phyloP scores from a whole-genome alignment of 108 stramenopile genomes.

The Aurantiochytrium sp. region DNA sequence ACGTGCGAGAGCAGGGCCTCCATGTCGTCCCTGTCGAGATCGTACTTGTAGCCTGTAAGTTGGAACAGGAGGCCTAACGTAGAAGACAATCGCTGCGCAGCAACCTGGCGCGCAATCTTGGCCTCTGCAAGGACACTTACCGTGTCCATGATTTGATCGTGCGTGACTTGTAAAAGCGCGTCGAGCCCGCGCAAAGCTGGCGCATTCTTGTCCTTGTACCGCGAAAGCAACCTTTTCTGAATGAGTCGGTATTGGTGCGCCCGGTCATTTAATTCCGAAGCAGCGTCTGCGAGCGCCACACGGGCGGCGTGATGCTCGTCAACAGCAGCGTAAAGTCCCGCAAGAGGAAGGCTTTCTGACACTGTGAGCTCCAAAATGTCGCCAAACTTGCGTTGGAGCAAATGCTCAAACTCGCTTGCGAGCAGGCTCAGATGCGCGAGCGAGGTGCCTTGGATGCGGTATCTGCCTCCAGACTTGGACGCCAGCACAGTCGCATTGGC shows the following conservation, averaged over 20 bases:
- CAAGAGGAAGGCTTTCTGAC: constrained; percentile 30
- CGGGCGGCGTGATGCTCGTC: constrained; percentile 31
- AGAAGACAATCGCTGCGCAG: constrained; percentile 1
- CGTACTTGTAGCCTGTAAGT: constrained; percentile 26
- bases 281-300: not conserved
- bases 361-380: not conserved
- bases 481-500: constrained; percentile 38
- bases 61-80: constrained; percentile 17
- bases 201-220: constrained; percentile 50
- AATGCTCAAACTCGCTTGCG: constrained; percentile 28
- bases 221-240: constrained; percentile 46
- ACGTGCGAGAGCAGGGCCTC: constrained; percentile 28
- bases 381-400: constrained; percentile 26
- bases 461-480: constrained; percentile 45
- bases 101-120: not conserved
- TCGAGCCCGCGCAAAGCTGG: constrained; percentile 36
- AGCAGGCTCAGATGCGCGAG: constrained; percentile 25
- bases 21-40: constrained; percentile 21
- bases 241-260: constrained; percentile 46
- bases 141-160: constrained; percentile 28
- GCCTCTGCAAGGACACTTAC: constrained; percentile 26
- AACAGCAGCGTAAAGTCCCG: constrained; percentile 28
- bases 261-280: constrained; percentile 31
- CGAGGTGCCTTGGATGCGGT: constrained; percentile 38
- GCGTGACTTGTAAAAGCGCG: constrained; percentile 35